Evolutionary conservation across 306 rosid genomes (phyloP).

Genomic region (Astragalus glycyphyllos): DNA sequence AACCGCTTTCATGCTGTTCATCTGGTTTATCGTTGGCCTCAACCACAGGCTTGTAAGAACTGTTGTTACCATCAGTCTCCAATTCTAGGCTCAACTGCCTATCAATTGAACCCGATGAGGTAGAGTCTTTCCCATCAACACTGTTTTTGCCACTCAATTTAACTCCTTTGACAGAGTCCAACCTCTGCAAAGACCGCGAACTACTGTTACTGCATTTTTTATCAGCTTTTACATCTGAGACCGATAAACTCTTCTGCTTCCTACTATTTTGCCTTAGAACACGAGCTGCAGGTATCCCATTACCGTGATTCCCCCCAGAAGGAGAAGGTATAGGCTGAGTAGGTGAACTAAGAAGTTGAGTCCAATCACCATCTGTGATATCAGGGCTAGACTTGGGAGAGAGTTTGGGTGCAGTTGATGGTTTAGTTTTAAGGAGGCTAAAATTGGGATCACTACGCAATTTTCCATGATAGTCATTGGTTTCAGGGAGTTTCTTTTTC

Average conservation of each 20-base stretch:
- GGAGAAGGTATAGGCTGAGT: conserved; percentile 44
- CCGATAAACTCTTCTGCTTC: conserved; percentile 54
- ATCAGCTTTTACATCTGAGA: conserved; percentile 58
- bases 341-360: conserved; percentile 77
- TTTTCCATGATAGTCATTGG: conserved; percentile 60
- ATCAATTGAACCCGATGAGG: conserved; percentile 51
- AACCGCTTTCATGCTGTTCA: conserved; percentile 44
- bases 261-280: conserved; percentile 61
- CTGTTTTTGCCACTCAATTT: conserved; percentile 64
- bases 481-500: conserved; percentile 67
- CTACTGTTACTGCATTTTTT: conserved; percentile 47
- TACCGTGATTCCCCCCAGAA: conserved; percentile 52
- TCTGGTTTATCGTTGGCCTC: conserved; percentile 49
- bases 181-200: conserved; percentile 48
- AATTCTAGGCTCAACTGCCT: conserved; percentile 54
- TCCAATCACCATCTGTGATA: conserved; percentile 86
- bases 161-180: conserved; percentile 47
- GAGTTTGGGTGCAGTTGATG: conserved; percentile 51
- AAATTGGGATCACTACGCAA: conserved; percentile 63
- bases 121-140: conserved; percentile 71
- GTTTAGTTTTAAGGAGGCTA: conserved; percentile 41
- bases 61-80: conserved; percentile 52
- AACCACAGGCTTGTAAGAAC: conserved; percentile 43
- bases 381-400: conserved; percentile 55
- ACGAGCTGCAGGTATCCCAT: conserved; percentile 52